phyloP scores from a whole-genome alignment of 2,329 filamentous ascomycete genomes.

The Penicillium sp. region DNA sequence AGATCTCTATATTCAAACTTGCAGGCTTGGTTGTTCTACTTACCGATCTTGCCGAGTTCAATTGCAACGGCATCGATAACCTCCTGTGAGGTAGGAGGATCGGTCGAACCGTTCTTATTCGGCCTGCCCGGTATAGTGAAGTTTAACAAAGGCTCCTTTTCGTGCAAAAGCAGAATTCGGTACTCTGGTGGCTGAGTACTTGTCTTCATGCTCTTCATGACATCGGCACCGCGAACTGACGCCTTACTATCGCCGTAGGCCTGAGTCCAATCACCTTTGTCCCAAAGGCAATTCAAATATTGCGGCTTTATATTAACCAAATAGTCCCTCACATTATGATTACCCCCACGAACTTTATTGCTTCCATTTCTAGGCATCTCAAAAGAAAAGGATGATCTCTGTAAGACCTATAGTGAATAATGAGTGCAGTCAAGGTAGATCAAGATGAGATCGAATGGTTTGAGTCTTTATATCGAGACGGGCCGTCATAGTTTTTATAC shows the following conservation, averaged over 20 bases:
- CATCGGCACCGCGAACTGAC: not conserved
- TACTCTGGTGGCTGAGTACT: not conserved
- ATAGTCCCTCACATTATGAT: not conserved
- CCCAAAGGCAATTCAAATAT: not conserved
- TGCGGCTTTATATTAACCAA: not conserved
- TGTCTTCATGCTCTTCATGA: not conserved
- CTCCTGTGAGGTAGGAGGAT: not conserved
- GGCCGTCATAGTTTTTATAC: not conserved
- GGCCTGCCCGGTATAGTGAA: not conserved
- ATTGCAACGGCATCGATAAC: not conserved
- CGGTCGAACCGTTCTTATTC: not conserved
- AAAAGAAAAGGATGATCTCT: not conserved
- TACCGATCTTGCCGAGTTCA: not conserved
- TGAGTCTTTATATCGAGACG: not conserved
- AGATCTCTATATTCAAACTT: not conserved
- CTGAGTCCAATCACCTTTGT: not conserved
- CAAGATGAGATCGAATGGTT: not conserved
- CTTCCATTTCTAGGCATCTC: not conserved
- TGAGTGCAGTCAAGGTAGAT: not conserved
- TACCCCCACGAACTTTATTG: not conserved
- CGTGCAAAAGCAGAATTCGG: not conserved
- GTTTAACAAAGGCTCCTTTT: not conserved
- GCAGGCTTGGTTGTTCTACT: not conserved
- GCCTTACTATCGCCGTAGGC: not conserved
- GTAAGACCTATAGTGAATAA: too few species aligned